Evolutionary conservation across 441 rosid species (phyloP).

Genomic region (Flueggea neowawraea): DNA sequence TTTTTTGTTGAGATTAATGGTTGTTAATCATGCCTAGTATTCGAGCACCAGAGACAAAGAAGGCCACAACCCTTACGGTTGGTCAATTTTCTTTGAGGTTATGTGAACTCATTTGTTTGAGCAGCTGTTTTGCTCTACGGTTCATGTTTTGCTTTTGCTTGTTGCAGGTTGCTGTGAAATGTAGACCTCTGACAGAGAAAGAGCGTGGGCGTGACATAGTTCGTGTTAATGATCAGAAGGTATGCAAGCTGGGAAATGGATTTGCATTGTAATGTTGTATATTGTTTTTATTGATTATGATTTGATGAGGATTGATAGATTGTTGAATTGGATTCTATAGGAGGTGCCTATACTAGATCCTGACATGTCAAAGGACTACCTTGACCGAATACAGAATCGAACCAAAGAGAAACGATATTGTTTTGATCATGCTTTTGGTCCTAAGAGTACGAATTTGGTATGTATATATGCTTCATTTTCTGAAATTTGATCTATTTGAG

Average conservation of each 20-base stretch:
- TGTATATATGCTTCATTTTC: neutral
- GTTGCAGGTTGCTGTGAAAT: slow-evolving; percentile 83
- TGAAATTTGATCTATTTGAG: neutral
- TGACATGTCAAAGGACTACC: slow-evolving; percentile 78
- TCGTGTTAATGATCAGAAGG: slow-evolving; percentile 62
- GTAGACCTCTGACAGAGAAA: slow-evolving; percentile 59
- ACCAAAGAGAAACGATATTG: slow-evolving; percentile 77
- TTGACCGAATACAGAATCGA: slow-evolving; percentile 75
- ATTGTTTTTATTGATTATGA: neutral
- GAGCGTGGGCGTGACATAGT: slow-evolving; percentile 77
- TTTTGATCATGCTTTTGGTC: slow-evolving; percentile 78
- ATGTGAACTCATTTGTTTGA: neutral
- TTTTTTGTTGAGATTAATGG: neutral
- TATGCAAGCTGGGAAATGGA: slow-evolving; percentile 7
- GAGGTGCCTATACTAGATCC: slow-evolving; percentile 85
- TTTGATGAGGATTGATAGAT: neutral
- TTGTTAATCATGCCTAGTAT: slow-evolving; percentile 64
- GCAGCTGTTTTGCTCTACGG: neutral
- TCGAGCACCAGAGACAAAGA: slow-evolving; percentile 68
- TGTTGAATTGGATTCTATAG: slow-evolving; percentile 25
- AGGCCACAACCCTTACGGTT: slow-evolving; percentile 74
- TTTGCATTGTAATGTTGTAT: neutral
- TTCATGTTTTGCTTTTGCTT: neutral
- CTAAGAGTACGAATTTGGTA: slow-evolving; percentile 72
- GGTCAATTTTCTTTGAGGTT: slow-evolving; percentile 12